These are phyloP conservation scores for Rubroboletus satanas DNA, from an alignment of 768 basidiomycete genomes.

Conservation along the genomic window DNA sequence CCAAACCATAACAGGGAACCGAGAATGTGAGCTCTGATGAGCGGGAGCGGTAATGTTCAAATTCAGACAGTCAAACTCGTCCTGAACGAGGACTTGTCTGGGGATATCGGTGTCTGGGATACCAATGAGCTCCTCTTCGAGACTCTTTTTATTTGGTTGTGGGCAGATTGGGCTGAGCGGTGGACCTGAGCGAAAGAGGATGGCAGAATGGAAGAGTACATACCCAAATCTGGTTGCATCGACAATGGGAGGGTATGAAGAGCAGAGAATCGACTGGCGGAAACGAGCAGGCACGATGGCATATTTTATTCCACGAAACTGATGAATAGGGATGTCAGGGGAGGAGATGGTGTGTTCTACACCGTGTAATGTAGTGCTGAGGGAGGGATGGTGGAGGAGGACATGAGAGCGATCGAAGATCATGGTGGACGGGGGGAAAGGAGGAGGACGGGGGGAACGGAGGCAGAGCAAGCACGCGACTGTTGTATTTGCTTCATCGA, in stretches of 20 bases:
- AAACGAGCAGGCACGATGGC: constrained; percentile 71
- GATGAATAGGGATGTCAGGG: constrained; percentile 52
- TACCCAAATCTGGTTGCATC: constrained; percentile 70
- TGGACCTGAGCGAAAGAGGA: constrained; percentile 2
- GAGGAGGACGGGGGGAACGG: not conserved
- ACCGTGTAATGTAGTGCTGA: constrained; percentile 65
- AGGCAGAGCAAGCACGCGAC: not conserved
- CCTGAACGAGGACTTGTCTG: constrained; percentile 51
- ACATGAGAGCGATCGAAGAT: constrained; percentile 27
- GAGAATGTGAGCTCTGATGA: constrained; percentile 47
- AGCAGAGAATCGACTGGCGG: constrained; percentile 63
- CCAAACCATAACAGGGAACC: constrained; percentile 78
- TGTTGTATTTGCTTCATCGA: constrained; percentile 20
- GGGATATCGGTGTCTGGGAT: constrained; percentile 51
- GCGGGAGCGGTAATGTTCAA: constrained; percentile 76
- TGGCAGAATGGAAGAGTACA: constrained; percentile 18
- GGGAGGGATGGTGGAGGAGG: constrained; percentile 47
- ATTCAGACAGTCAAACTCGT: constrained; percentile 80
- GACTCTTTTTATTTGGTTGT: constrained; percentile 45
- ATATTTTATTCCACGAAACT: constrained; percentile 78
- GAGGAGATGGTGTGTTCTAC: constrained; percentile 59
- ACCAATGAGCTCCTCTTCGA: constrained; percentile 63
- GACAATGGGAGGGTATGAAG: constrained; percentile 52
- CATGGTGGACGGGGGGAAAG: constrained; percentile 18
- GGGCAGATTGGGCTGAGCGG: constrained; percentile 67